Base-by-base conservation (phyloP, 192 early-diverging fungal genomes). In the Coemansia sp. region DNA sequence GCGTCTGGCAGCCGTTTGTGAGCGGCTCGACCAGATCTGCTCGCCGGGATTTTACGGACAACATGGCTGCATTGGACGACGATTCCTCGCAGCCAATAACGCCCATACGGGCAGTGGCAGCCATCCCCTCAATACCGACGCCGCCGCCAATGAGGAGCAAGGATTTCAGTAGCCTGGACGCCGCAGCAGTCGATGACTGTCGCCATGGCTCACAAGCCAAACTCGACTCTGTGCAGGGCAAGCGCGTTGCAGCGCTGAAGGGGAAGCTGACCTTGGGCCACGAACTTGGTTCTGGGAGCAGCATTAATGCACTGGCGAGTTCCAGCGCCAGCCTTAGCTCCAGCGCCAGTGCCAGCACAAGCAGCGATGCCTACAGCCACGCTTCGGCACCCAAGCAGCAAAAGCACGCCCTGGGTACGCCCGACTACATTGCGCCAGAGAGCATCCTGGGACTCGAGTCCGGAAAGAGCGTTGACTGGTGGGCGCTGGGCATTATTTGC, bases 351-450 rank as follows among this genome's bases (percentile, higher is more conserved):
- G 12, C 53, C 40, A 71, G 65, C 26, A 40, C 55, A 3, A 43
- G 37, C 21, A 62, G 60, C 36, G 60, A 36, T n/a, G 41, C 24
- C 10, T 50, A 34, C 26, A 37, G 38, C 19, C 18, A 27, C 1
- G 21, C 33, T 0, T 1, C 57, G 0, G 3, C 8, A 9, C 35
- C 67, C 2, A 11, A 15, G 9, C 59, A 40, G 0, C 60, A 86
- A 85, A 76, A 72, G 26, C 65, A 67, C 26, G 69, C 75, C 1
- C 54, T 79, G 60, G 95, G 95, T 22, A 98, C 95, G 6, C 79
- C 94, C 17, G 95, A 98, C 68, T 98, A 98, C 63, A 80, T 98
- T 38, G 87, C 95, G 3, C 94, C 94, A 12, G 95, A 98, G 76
- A 95, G 95, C 85, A 87, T 98, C 9, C 86, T 93, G 42, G 93